Evolutionary conservation across 2,329 filamentous ascomycete species (phyloP).

Genomic region (Aspergillus proliferans): DNA sequence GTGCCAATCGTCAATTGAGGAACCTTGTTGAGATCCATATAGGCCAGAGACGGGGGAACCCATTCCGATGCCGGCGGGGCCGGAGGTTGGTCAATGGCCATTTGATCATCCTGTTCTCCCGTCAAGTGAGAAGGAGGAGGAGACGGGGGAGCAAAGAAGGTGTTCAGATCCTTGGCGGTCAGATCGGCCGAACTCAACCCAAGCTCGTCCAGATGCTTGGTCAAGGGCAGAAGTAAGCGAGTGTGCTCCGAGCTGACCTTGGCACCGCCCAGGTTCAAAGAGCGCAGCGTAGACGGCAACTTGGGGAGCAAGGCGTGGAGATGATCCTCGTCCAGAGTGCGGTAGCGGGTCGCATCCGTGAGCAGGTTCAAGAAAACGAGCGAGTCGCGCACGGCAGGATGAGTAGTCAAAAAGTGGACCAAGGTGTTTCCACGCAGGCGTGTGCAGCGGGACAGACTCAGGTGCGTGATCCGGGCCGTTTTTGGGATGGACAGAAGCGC

Average conservation of each 20-base stretch:
- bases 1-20: slow-evolving; percentile 49
- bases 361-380: slow-evolving; percentile 69
- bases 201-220: slow-evolving; percentile 69
- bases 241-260: slow-evolving; percentile 62
- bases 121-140: slow-evolving; percentile 22
- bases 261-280: slow-evolving; percentile 69
- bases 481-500: slow-evolving; percentile 64
- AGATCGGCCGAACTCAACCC: slow-evolving; percentile 63
- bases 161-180: slow-evolving; percentile 58
- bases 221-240: slow-evolving; percentile 56
- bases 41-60: slow-evolving; percentile 59
- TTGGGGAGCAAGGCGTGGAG: slow-evolving; percentile 59
- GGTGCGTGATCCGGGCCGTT: slow-evolving; percentile 67
- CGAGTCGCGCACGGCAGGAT: slow-evolving; percentile 59
- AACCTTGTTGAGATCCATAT: slow-evolving; percentile 71
- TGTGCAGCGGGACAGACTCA: slow-evolving; percentile 72
- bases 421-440: slow-evolving; percentile 60
- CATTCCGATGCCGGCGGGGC: slow-evolving; percentile 25
- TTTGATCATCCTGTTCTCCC: slow-evolving; percentile 6
- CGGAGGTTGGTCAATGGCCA: slow-evolving; percentile 15
- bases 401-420: slow-evolving; percentile 63
- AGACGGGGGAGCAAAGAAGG: slow-evolving; percentile 48
- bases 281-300: slow-evolving; percentile 62
- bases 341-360: slow-evolving; percentile 64
- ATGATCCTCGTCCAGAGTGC: slow-evolving; percentile 62